Conservation (phyloP, 805 yeast species). For the Starmerella bacillaris region DNA sequence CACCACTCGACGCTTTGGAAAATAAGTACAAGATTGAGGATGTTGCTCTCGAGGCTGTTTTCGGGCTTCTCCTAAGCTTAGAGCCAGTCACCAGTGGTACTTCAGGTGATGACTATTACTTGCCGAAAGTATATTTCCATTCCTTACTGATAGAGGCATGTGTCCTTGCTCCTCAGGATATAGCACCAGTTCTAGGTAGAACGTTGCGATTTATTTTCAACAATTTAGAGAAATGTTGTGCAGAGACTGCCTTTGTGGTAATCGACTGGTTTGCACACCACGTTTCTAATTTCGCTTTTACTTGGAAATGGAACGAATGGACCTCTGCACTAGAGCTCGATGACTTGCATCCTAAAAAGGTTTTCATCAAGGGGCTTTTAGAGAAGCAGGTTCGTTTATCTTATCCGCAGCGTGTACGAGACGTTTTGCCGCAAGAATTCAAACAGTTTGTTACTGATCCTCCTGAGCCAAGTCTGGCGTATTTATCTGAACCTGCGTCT, state of each 20-base stretch:
- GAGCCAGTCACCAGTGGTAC: slow-evolving; percentile 36
- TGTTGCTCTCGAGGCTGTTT: slow-evolving; percentile 62
- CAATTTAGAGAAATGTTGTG: slow-evolving; percentile 48
- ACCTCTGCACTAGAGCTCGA: slow-evolving; percentile 29
- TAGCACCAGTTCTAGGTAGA: slow-evolving; percentile 89
- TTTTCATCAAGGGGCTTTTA: slow-evolving; percentile 59
- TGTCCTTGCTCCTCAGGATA: slow-evolving; percentile 56
- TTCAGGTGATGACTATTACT: slow-evolving; percentile 18
- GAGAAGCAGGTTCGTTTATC: slow-evolving; percentile 70
- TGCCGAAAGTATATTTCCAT: slow-evolving; percentile 61
- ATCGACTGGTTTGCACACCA: slow-evolving; percentile 88
- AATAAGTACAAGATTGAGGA: slow-evolving; percentile 81
- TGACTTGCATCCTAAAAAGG: slow-evolving; percentile 50
- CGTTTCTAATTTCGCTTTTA: slow-evolving; percentile 79
- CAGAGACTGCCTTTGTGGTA: slow-evolving; percentile 53
- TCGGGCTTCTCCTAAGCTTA: slow-evolving; percentile 58
- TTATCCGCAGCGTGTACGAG: slow-evolving; percentile 51
- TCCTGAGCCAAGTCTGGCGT: slow-evolving; percentile 26
- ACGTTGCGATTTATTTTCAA: slow-evolving; percentile 70
- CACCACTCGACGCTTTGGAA: slow-evolving; percentile 38
- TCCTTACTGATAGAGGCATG: slow-evolving; percentile 76
- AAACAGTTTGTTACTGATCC: slow-evolving; percentile 27
- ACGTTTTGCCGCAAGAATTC: slow-evolving; percentile 44
- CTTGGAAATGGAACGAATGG: slow-evolving; percentile 99
- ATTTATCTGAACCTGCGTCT: slow-evolving; percentile 13